A percentile compares a stretch with the other conserved stretches of the same genome.
These are phyloP conservation scores for Heliocybe sulcata DNA, from an alignment of 1,284 basidiomycete genomes.

Conservation along the genomic window DNA sequence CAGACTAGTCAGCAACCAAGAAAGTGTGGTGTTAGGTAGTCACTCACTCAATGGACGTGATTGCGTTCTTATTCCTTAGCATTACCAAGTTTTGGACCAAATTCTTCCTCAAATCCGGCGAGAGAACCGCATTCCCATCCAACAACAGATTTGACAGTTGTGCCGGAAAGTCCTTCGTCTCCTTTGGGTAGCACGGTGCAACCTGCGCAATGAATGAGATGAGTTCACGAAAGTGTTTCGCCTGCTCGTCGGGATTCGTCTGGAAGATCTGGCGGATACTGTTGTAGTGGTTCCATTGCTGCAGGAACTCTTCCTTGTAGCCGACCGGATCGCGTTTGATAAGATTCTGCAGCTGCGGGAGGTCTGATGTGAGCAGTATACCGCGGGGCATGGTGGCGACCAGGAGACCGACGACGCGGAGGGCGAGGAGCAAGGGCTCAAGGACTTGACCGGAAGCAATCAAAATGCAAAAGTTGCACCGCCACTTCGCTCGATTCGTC, in stretches of 20 bases:
- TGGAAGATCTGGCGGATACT: slow-evolving; percentile 82
- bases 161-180: slow-evolving; percentile 76
- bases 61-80: slow-evolving; percentile 89
- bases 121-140: slow-evolving; percentile 65
- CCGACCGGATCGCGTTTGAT: slow-evolving; percentile 91
- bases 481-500: too few relatives aligned
- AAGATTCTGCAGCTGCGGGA: slow-evolving; percentile 87
- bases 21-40: slow-evolving; percentile 1
- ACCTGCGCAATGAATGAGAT: slow-evolving; percentile 85
- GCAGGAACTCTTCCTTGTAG: slow-evolving; percentile 96
- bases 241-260: slow-evolving; percentile 73
- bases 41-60: slow-evolving; percentile 85
- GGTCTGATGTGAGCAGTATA: slow-evolving; percentile 59
- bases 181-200: slow-evolving; percentile 84
- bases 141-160: slow-evolving; percentile 75
- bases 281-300: slow-evolving; percentile 97
- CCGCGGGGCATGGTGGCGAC: slow-evolving; percentile 45
- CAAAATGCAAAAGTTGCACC: neutral
- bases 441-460: neutral
- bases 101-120: slow-evolving; percentile 74
- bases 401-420: neutral
- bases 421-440: too few relatives aligned
- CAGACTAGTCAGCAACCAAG: slow-evolving; percentile 5
- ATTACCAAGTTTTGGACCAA: slow-evolving; percentile 89
- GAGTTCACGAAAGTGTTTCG: slow-evolving; percentile 78